Conservation (phyloP, 345 rosid species). For the Ricinus communis region DNA sequence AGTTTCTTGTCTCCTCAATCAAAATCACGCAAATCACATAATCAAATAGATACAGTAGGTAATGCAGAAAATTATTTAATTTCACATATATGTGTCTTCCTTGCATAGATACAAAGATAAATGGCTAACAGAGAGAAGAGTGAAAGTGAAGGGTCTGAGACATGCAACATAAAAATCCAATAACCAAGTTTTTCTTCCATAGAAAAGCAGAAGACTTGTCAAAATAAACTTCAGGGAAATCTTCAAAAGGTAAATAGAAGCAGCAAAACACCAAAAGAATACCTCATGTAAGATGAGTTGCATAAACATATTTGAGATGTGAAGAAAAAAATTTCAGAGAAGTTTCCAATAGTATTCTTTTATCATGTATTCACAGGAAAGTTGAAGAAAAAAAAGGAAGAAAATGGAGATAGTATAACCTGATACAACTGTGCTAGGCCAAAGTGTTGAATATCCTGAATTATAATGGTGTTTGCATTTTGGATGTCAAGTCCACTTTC, state of each 20-base stretch:
- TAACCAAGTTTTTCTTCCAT: background rate
- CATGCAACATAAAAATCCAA: background rate
- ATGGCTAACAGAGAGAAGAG: background rate
- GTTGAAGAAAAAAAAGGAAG: background rate
- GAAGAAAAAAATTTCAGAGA: background rate
- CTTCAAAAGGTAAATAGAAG: background rate
- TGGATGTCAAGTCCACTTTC: slow-evolving; percentile 98
- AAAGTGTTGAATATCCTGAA: slow-evolving; percentile 96
- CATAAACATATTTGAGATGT: background rate
- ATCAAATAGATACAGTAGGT: background rate
- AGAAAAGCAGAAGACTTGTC: background rate
- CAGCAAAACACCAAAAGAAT: background rate
- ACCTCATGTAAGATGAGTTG: background rate
- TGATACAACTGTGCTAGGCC: slow-evolving; percentile 95
- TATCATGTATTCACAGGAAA: background rate
- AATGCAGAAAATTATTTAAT: slow-evolving; percentile 14
- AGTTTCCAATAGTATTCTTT: slow-evolving; percentile 6
- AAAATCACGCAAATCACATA: slow-evolving; percentile 5
- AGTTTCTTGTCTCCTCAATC: background rate
- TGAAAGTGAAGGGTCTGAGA: background rate
- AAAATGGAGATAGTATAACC: slow-evolving; percentile 43
- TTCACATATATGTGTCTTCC: slow-evolving; percentile 1
- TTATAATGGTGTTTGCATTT: slow-evolving; percentile 87
- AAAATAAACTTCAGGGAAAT: background rate
- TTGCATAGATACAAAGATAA: background rate